Base-by-base conservation (phyloP, 768 basidiomycete species). In the Clavaria fumosa region DNA sequence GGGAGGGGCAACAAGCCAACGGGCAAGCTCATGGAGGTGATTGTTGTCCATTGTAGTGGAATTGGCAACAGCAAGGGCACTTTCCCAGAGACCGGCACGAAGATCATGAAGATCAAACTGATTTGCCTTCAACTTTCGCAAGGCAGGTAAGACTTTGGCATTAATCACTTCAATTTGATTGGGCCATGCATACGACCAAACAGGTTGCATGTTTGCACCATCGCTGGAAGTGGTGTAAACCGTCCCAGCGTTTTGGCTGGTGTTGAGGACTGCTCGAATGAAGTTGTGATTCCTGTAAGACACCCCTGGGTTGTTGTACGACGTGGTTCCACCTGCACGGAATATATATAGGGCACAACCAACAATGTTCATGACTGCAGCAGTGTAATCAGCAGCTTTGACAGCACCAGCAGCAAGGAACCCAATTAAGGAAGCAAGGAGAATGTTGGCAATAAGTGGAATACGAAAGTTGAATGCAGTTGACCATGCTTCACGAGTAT, bases 281-380 rank as follows among this genome's bases (percentile, higher is more conserved):
- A 34, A 34, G 33, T 34, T 34, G 33, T 34, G 33, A 17, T 34
- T 34, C 33, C 19, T 10, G 33, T 34, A 34, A 14, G 33, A 21
- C 11, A 34, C 19, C 14, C 22, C 33, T 14, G 33, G 33, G 17
- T 34, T 21, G 33, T 34, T 34, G 33, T 15, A 34, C 10, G n/a
- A 15, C 33, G 17, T 34, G n/a, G 11, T 4, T 17, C 33, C 33
- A 21, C 33, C 33, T 12, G 33, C 33, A 18, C 33, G n/a, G 14
- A 34, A 12, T 17, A 34, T 17, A 20, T 34, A 34, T 10, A 34
- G 18, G 4, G 33, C 33, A 20, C 33, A 34, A 20, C 33, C 33
- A 21, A 34, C 33, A 20, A 34, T 20, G 33, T 10, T 15, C 33
- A 34, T 34, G 12, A 20, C 33, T 34, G 33, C 33, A 11, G 33